Base-by-base conservation (phyloP, 106 monocot species). In the Dioscorea dumetorum region DNA sequence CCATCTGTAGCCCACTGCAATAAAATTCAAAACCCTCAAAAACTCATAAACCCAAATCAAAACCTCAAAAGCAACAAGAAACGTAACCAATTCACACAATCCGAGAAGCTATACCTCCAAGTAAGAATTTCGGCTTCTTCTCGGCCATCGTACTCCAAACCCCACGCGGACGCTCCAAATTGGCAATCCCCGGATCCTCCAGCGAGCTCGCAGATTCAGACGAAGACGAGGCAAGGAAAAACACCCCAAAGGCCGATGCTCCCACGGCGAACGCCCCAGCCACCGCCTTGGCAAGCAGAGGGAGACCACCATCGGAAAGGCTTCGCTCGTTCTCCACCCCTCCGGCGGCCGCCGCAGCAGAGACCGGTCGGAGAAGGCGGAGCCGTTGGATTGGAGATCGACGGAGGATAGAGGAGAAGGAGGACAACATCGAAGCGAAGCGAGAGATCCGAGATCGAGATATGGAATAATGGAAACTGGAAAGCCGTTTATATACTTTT, bases 191-290 rank as follows among this genome's bases (percentile, higher is more conserved):
- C 12, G 49, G 22, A 16, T 48, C 35, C 14, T 20, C 70, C 7
- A 32, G 51, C 13, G 48, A 24, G 24, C 65, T 21, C 13, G 71
- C 28, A 60, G 64, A 19, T 16, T 19, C 19, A 5, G 54, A 18
- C 54, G 15, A 18, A 16, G 18, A 2, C 54, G 41, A 41, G 6
- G 41, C 41, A 41, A 41, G 41, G 41, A 41, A 6, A 48, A 58
- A 19, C 21, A 77, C 14, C 41, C 69, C 52, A 16, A 77, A 19
- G 5, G 65, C 58, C 32, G 63, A 35, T 41, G 70, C 77, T 3
- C 52, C 66, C 34, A 63, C 33, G 2, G 76, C 76, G 1, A 63
- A 23, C 23, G 63, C 54, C 63, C 76, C 76, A 4, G 69, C 69
- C 8, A 49, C 69, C 23, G 63, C 60, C 57, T 33, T 69, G 50